phyloP scores from a whole-genome alignment of 2,329 filamentous ascomycete genomes.

The Colletotrichum horii region DNA sequence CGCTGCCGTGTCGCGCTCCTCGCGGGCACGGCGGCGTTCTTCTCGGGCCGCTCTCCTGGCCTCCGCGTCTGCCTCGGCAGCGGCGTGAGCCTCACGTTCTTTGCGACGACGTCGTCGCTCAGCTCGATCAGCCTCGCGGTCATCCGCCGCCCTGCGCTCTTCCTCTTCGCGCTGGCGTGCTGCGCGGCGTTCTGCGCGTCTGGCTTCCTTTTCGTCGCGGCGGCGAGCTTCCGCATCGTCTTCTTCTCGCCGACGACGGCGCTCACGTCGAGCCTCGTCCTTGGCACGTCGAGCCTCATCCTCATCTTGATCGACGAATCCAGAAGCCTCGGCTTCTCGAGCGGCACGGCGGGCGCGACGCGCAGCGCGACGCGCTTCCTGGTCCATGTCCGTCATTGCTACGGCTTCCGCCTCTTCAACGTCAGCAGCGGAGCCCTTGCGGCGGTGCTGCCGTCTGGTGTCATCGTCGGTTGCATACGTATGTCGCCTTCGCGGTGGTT shows the following conservation, averaged over 20 bases:
- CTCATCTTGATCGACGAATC: conserved; percentile 48
- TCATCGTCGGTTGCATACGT: conserved; percentile 60
- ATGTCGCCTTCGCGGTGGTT: conserved; percentile 50
- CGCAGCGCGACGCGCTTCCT: conserved; percentile 66
- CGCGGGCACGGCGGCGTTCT: conserved; percentile 55
- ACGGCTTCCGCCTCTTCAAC: conserved; percentile 52
- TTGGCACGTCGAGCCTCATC: conserved; percentile 63
- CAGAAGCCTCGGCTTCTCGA: conserved; percentile 38
- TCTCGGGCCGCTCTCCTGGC: conserved; percentile 49
- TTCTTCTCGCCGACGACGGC: conserved; percentile 60
- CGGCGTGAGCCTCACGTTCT: conserved; percentile 51
- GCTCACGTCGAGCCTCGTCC: conserved; percentile 61
- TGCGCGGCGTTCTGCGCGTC: conserved; percentile 59
- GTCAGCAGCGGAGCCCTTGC: conserved; percentile 47
- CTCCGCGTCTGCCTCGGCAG: conserved; percentile 52
- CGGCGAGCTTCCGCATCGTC: conserved; percentile 56
- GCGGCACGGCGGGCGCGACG: conserved; percentile 65
- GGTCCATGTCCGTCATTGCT: conserved; percentile 57
- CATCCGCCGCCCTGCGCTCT: conserved; percentile 54
- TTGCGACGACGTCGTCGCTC: conserved; percentile 56
- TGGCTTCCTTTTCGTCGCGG: conserved; percentile 63
- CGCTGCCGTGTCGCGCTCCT: conserved; percentile 37
- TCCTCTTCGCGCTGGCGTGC: conserved; percentile 53
- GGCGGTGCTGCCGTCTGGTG: conserved; percentile 37
- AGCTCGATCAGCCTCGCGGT: conserved; percentile 52